phyloP scores from a whole-genome alignment of 306 rosid genomes.

The Cucurbita moschata region DNA sequence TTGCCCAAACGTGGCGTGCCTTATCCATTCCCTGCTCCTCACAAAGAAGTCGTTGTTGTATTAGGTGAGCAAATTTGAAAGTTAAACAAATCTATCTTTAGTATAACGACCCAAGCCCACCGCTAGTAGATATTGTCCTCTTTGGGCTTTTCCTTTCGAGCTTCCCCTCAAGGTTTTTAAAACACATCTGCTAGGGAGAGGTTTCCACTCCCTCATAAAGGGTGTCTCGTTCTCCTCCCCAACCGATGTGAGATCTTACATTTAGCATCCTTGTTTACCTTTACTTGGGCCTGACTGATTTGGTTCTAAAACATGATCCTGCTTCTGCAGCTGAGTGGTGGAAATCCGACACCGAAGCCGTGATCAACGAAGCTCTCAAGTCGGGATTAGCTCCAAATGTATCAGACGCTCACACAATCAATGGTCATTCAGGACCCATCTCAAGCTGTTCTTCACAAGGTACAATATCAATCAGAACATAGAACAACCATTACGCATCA shows the following conservation, averaged over 20 bases:
- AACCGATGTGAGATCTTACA: too few species aligned
- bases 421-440: conserved; percentile 63
- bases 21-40: conserved; percentile 73
- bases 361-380: conserved; percentile 64
- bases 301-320: background rate
- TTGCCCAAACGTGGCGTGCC: conserved; percentile 81
- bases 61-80: conserved; percentile 31
- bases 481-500: background rate
- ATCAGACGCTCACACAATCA: conserved; percentile 82
- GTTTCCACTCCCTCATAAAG: too few species aligned
- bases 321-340: conserved; percentile 74
- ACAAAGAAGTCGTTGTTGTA: conserved; percentile 54
- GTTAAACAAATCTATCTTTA: background rate
- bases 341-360: conserved; percentile 82
- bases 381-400: conserved; percentile 82
- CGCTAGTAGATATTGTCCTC: too few species aligned
- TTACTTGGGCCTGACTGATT: background rate
- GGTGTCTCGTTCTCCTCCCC: too few species aligned
- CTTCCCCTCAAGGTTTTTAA: too few species aligned
- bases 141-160: too few species aligned
- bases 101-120: too few species aligned
- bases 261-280: background rate
- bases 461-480: background rate
- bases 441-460: conserved; percentile 54
- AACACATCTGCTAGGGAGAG: too few species aligned